Percentiles rank a stretch among this genome's conserved stretches.
These are phyloP conservation scores for Xerocomellus amylosporus DNA, from an alignment of 768 basidiomycete species.

Conservation along the genomic window DNA sequence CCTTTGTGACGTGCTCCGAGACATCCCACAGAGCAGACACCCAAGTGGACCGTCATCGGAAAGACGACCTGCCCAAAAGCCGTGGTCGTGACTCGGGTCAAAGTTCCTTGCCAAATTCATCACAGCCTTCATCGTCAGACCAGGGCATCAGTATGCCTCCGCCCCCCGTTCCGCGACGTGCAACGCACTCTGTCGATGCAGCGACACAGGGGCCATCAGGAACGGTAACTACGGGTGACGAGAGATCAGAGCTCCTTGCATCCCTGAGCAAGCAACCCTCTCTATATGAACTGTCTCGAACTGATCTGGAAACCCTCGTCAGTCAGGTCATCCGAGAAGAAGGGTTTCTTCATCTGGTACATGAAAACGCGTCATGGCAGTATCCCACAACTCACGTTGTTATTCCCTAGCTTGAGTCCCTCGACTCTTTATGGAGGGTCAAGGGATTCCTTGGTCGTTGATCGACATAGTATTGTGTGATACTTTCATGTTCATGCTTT, in stretches of 20 bases:
- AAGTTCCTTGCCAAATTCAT: constrained; percentile 33
- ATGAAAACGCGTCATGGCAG: background rate
- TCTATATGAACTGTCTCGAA: constrained; percentile 52
- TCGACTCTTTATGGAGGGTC: constrained; percentile 53
- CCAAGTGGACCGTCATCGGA: background rate
- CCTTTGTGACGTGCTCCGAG: constrained; percentile 30
- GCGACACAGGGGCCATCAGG: constrained; percentile 5
- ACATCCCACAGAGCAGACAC: constrained; percentile 10
- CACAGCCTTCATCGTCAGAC: constrained; percentile 31
- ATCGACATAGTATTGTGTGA: background rate
- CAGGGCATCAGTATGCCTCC: constrained; percentile 29
- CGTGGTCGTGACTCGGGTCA: constrained; percentile 5
- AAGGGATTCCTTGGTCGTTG: constrained; percentile 38
- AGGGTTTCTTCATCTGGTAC: constrained; percentile 75
- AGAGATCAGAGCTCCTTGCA: constrained; percentile 29
- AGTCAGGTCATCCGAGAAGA: constrained; percentile 67
- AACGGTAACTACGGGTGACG: constrained; percentile 2
- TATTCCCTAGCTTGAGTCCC: constrained; percentile 45
- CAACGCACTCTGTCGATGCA: constrained; percentile 4
- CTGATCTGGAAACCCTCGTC: constrained; percentile 55
- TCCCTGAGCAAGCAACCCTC: constrained; percentile 44
- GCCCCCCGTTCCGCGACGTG: constrained; percentile 28
- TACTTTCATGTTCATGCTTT: constrained; percentile 1
- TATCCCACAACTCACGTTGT: constrained; percentile 12
- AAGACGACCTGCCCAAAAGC: background rate